phyloP scores from a whole-genome alignment of 208 protist species.

The Porcisia hertigi region DNA sequence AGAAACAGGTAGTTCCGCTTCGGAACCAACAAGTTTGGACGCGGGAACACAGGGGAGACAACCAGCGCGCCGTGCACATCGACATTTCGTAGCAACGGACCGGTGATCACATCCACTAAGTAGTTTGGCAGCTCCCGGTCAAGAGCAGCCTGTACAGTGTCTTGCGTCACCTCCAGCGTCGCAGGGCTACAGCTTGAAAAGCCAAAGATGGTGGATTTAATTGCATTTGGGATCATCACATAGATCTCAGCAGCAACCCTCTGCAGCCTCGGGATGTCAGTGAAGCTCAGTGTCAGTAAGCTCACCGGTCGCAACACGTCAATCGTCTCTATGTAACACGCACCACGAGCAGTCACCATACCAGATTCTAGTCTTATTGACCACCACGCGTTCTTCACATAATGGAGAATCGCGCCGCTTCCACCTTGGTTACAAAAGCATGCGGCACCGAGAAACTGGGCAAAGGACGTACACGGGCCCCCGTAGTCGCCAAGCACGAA shows the following conservation, averaged over 20 bases:
- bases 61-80: neutral
- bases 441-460: too few relatives aligned
- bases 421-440: conserved; percentile 44
- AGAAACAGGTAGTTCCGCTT: conserved; percentile 6
- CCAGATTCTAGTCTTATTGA: neutral
- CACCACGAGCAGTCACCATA: too few relatives aligned
- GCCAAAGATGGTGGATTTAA: too few relatives aligned
- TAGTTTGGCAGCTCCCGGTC: neutral
- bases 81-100: neutral
- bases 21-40: neutral
- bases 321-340: conserved; percentile 13
- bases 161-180: neutral
- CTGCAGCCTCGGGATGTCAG: neutral
- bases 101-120: neutral
- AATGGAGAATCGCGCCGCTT: neutral
- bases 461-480: too few relatives aligned
- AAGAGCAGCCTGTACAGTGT: neutral
- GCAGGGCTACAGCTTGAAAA: too few relatives aligned
- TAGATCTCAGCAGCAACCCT: neutral
- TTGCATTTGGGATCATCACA: neutral
- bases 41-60: neutral
- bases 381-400: neutral
- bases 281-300: conserved; percentile 4
- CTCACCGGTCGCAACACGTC: neutral
- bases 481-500: too few relatives aligned